These are phyloP conservation scores for Aspergillus brunneoviolaceus DNA, from an alignment of 2,329 filamentous ascomycete genomes.

Conservation along the genomic window DNA sequence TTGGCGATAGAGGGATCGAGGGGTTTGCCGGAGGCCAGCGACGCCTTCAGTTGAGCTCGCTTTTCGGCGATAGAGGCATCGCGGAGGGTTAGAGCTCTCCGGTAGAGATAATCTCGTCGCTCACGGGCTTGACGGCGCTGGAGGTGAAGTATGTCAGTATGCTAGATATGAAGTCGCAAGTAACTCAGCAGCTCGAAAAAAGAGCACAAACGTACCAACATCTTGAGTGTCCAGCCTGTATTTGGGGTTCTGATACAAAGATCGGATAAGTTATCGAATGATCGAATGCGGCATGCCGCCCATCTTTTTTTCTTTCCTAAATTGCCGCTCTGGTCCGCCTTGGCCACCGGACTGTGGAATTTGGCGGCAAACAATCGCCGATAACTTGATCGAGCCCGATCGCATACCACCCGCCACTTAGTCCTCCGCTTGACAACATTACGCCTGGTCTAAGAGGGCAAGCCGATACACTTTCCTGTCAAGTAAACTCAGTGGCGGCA, in stretches of 20 bases:
- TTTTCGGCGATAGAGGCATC: slow-evolving; percentile 94
- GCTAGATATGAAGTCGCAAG: neutral
- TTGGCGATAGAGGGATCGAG: slow-evolving; percentile 79
- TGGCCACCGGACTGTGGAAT: slow-evolving; percentile 33
- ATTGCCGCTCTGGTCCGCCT: slow-evolving; percentile 28
- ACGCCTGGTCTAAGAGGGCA: slow-evolving; percentile 14
- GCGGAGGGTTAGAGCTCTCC: slow-evolving; percentile 79
- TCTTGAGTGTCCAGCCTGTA: slow-evolving; percentile 19
- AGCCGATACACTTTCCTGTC: slow-evolving; percentile 23
- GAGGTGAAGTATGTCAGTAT: neutral
- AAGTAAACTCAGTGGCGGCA: slow-evolving; percentile 23
- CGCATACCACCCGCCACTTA: slow-evolving; percentile 17
- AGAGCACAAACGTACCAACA: slow-evolving; percentile 30
- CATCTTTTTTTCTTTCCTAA: slow-evolving; percentile 41
- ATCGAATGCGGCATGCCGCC: slow-evolving; percentile 22
- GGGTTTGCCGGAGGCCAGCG: slow-evolving; percentile 84
- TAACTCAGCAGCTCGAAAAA: neutral
- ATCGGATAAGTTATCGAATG: slow-evolving; percentile 10
- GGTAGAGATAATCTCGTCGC: slow-evolving; percentile 84
- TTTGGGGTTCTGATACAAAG: slow-evolving; percentile 7
- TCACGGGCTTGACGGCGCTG: slow-evolving; percentile 73
- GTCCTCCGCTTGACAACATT: slow-evolving; percentile 16
- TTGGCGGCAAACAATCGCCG: slow-evolving; percentile 23
- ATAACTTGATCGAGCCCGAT: slow-evolving; percentile 23
- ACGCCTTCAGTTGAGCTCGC: slow-evolving; percentile 79